phyloP scores from a whole-genome alignment of 2,329 filamentous ascomycete species.

The Fusarium sp. region DNA sequence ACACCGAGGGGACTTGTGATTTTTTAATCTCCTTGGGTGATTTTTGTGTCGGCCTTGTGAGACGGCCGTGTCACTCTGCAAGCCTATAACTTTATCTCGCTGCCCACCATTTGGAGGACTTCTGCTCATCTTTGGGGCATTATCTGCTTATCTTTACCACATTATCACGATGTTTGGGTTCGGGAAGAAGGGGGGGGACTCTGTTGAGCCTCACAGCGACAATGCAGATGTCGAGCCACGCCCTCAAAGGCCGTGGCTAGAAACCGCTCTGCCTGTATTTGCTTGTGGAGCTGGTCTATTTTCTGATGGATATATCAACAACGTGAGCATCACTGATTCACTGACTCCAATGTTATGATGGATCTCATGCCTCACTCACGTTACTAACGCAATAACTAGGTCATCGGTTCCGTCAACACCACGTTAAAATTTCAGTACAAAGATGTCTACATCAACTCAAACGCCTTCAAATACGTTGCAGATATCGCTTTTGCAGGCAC shows the following conservation, averaged over 20 bases:
- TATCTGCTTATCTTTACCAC: not conserved
- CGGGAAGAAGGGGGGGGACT: conserved; percentile 20
- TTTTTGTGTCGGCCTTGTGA: not conserved
- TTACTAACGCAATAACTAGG: conserved; percentile 57
- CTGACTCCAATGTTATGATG: no score
- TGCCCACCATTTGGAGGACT: not conserved
- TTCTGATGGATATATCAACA: conserved; percentile 92
- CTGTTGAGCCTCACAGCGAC: conserved; percentile 22
- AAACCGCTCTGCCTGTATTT: conserved; percentile 73
- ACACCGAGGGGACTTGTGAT: not conserved
- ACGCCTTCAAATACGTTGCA: conserved; percentile 78
- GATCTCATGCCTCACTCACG: not conserved
- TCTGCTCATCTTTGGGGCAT: not conserved
- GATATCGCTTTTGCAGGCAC: conserved; percentile 90
- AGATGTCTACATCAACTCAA: conserved; percentile 74
- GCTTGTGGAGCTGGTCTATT: conserved; percentile 92
- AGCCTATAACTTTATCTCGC: not conserved
- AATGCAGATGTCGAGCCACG: conserved; percentile 9
- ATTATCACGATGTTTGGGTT: conserved; percentile 34
- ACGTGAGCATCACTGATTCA: conserved; percentile 59
- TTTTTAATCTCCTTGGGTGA: not conserved
- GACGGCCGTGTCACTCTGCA: not conserved
- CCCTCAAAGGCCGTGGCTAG: conserved; percentile 30
- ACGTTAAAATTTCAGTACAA: conserved; percentile 78
- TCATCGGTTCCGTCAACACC: conserved; percentile 90